Evolutionary conservation across 1,284 basidiomycete species (phyloP).

Genomic region (Marasmius tenuissimus): DNA sequence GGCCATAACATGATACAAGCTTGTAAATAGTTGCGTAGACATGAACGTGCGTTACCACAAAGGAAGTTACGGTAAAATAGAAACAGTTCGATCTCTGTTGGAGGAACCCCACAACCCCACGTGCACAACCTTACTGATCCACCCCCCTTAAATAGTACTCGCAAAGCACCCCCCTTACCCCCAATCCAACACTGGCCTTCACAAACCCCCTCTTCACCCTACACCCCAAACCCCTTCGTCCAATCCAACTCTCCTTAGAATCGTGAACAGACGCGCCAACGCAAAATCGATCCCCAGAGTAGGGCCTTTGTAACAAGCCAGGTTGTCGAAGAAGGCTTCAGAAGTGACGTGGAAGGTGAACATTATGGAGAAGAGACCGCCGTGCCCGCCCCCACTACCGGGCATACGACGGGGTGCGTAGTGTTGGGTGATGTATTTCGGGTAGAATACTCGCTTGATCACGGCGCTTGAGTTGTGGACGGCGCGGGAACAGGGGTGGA

Average conservation of each 20-base stretch:
- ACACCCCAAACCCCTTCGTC: conserved; percentile 88
- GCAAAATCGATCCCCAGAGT: too few species aligned
- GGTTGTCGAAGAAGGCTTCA: conserved; percentile 86
- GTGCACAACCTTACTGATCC: too few species aligned
- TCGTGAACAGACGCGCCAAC: conserved; percentile 89
- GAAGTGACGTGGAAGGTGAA: too few species aligned
- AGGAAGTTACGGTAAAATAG: too few species aligned
- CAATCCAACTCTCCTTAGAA: too few species aligned
- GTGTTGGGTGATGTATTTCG: conserved; percentile 75
- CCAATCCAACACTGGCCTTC: conserved; percentile 89
- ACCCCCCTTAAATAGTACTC: conserved; percentile 60
- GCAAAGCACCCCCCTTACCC: conserved; percentile 71
- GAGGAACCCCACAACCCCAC: too few species aligned
- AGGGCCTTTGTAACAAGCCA: conserved; percentile 90
- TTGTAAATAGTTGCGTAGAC: too few species aligned
- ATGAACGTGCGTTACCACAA: too few species aligned
- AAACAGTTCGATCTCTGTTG: too few species aligned
- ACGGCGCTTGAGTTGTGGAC: conserved; percentile 46
- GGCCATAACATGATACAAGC: too few species aligned
- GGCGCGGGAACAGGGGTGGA: conserved; percentile 67
- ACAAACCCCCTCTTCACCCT: conserved; percentile 86
- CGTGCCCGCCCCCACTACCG: conserved; percentile 62
- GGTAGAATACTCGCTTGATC: conserved; percentile 91
- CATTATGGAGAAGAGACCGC: conserved; percentile 91
- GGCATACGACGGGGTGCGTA: conserved; percentile 70